These are phyloP conservation scores for Cryptococcus sp. DNA, from an alignment of 1,284 basidiomycete genomes.

Conservation along the genomic window DNA sequence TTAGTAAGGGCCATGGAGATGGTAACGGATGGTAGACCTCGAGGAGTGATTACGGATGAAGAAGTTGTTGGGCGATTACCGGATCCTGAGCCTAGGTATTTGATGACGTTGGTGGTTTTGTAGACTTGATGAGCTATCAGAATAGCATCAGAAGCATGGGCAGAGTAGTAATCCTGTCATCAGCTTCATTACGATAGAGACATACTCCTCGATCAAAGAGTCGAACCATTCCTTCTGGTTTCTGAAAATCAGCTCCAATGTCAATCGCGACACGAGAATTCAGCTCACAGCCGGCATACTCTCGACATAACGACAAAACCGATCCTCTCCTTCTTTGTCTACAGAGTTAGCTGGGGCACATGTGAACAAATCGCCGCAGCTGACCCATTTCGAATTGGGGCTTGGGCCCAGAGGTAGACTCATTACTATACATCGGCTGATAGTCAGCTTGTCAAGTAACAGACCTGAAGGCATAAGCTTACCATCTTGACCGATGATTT, in stretches of 20 bases:
- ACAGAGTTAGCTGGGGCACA: constrained; percentile 1
- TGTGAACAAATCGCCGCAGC: constrained; percentile 8
- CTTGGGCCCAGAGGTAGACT: constrained; percentile 37
- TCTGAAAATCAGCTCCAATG: constrained; percentile 21
- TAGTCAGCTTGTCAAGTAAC: background rate
- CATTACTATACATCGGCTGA: constrained; percentile 46
- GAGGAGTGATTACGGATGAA: constrained; percentile 27
- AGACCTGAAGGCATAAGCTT: background rate
- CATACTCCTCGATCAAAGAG: constrained; percentile 67
- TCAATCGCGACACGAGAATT: background rate
- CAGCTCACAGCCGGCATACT: constrained; percentile 53
- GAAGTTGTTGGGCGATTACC: constrained; percentile 16
- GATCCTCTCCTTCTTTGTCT: constrained; percentile 63
- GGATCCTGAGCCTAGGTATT: constrained; percentile 63
- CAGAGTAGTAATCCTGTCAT: constrained; percentile 73
- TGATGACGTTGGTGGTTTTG: constrained; percentile 56
- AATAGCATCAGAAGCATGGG: constrained; percentile 82
- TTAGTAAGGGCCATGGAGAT: constrained; percentile 79
- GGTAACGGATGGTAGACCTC: constrained; percentile 67
- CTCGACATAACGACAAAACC: constrained; percentile 70
- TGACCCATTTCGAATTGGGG: constrained; percentile 45
- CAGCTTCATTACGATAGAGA: background rate
- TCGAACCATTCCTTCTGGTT: constrained; percentile 60
- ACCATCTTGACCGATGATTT: background rate
- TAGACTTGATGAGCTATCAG: constrained; percentile 83